Base-by-base conservation (phyloP, 768 basidiomycete species). In the Termitomyces sp. region DNA sequence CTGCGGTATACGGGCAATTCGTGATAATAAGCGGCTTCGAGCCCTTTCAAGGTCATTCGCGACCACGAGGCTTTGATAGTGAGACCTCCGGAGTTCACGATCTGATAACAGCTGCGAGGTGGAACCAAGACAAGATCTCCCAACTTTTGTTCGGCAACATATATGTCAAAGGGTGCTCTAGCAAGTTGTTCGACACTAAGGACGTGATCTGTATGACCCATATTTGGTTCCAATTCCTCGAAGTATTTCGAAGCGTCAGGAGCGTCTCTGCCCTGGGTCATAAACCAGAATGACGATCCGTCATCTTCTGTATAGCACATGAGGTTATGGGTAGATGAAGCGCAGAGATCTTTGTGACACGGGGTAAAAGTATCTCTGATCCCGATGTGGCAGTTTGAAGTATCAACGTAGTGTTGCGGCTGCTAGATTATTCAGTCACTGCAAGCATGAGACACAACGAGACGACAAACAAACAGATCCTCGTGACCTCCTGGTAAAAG, bases 31-130 rank as follows among this genome's bases (percentile, higher is more conserved):
- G 90, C 87, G 1, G 76, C 72, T 38, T 68, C 66, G 9, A 91
- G 67, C 3, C 88, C 86, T 48, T 72, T 66, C 31, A 87, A 62
- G 7, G 87, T 85, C 89, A 94, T 92, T 44, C 91, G 76, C 0
- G 90, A 92, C 91, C 91, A 94, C 1, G 88, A 87, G 4, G 84
- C 83, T 70, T 94, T 94, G 67, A 92, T 75, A 0, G 89, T 90
- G 19, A 94, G 77, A 12, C 91, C 90, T 21, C 90, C 88, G 45
- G 72, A 71, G 61, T 94, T 94, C 26, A 93, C 77, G 3, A 92
- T 91, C 66, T 94, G 91, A 68, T 94, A 90, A 54, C 86, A 89
- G 57, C 86, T 86, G 59, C 86, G 76, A 26, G 88, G 86, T 11
- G 91, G 91, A 17, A 94, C 88, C 19, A 92, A 75, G 8, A 94